Evolutionary conservation across 176 grass and related monocot genomes (phyloP), one percentile per base, ranked within the genome.

Genomic region (Triticum timopheevii): DNA sequence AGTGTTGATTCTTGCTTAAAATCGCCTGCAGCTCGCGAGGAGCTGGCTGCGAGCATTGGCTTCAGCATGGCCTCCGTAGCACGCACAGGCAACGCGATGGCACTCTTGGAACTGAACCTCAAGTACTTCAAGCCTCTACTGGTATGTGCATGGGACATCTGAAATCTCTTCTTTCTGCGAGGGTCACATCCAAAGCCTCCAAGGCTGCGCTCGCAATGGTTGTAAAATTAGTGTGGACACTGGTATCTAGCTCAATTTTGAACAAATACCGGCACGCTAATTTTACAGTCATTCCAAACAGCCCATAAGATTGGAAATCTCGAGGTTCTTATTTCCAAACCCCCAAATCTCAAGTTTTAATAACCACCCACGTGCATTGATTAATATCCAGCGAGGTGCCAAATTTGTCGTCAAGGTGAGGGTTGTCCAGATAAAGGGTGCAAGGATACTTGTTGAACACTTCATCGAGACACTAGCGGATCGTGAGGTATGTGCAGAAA

Each of bases 391-490:
- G 88, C 86, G 82, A 16, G 36, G 88, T n/a, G 88, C 83, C 16
- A 88, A 69, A 30, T 72, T 88, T 76, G 65, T 84, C 22, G 93
- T 97, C 35, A 93, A 78, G 89, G 39, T 94, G 27, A 87, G 88
- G 84, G 13, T 92, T 67, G 50, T 8, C 0, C 40, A 64, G 5
- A 80, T 94, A 68, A 84, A 90, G 36, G 88, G 92, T 25, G 84
- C 23, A 24, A 87, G 89, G 35, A 78, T 94, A 16, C 13, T 80
- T 22, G 16, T 75, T 2, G 79, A 97, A 33, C 89, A 94, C 39
- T 72, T 86, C 40, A 86, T 97, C 73, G 82, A 91, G 89, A 93
- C 64, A 69, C 82, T 97, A 42, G 89, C 90, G 8, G 87, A 93
- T 52, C 68, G 71, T 4, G 82, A 77, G 86, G 92, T 91, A 75